A percentile compares a stretch with the other conserved stretches of the same genome.
Conservation (phyloP, 176 grass and related monocot genomes). For the Musa itinerans region DNA sequence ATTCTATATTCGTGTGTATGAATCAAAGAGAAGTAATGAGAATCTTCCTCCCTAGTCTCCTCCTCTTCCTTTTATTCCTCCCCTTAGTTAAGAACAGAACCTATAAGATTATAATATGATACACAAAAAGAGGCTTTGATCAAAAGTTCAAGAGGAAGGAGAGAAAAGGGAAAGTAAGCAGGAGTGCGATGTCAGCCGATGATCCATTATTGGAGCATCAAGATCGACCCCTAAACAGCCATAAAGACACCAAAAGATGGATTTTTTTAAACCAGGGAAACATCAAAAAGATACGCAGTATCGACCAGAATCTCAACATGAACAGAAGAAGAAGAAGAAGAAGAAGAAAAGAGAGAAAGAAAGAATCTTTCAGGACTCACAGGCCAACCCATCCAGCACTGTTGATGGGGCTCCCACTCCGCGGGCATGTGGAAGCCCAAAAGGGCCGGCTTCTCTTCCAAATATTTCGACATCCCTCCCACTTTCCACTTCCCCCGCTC, state of each 20-base stretch:
- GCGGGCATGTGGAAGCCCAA: constrained; percentile 83
- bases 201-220: neutral
- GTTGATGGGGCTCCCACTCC: constrained; percentile 87
- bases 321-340: neutral
- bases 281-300: neutral
- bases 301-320: neutral
- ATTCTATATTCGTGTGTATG: too few relatives aligned
- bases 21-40: too few relatives aligned
- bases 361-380: constrained; percentile 23
- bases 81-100: too few relatives aligned
- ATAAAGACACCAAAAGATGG: neutral
- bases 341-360: neutral
- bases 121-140: too few relatives aligned
- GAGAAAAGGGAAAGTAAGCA: neutral
- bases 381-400: constrained; percentile 95
- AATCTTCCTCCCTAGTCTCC: too few relatives aligned
- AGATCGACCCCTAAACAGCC: neutral
- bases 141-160: neutral
- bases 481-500: neutral
- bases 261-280: neutral
- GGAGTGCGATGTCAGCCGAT: too few relatives aligned
- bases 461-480: neutral
- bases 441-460: constrained; percentile 29
- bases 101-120: too few relatives aligned
- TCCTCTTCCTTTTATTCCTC: too few relatives aligned